Base-by-base conservation (phyloP, 2,329 filamentous ascomycete genomes). In the Penicillium sp. region DNA sequence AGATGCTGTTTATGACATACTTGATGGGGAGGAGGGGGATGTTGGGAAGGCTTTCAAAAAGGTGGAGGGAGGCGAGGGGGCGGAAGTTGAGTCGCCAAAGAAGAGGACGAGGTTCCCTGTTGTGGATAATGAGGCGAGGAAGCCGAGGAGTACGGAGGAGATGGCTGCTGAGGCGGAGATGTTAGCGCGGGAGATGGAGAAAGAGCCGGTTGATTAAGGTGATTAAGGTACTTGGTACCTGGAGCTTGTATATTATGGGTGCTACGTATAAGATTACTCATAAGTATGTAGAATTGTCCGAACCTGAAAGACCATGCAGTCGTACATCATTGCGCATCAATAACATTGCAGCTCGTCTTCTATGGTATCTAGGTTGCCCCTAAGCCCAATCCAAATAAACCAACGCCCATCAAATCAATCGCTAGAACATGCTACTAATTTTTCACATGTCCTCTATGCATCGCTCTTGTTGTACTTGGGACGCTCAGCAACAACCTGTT, bases 1-100 rank as follows among this genome's bases (percentile, higher is more conserved):
- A 9, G 93, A 96, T 75, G 85, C 84, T 58, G 84, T 99, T 51
- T 98, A 99, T 76, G 85, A 87, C 61, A 82, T 86, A 77, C 84
- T 99, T 80, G 91, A 96, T 68, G 84, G 84, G 27, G 90, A 96
- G 75, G 89, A 91, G 62, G 93, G 93, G 0, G 90, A 98, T 76
- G 79, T 98, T 14, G 90, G 88, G 6, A 84, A 82, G 37, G 87
- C 87, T 53, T 79, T 93, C 66, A 85, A 82, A 79, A 86, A 90
- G 61, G 19, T 3, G 2, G 72, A 74, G 19, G 21, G 29, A 29
- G 27, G 19, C 4, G 26, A 43, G 3, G 11, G 8, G 5, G 6
- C 8, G 6, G 37, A 44, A 7, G 19, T 2, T 42, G 35, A 29
- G 37, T 14, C 4, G 7, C 39, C 35, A 70, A 82, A 60, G 82